Conservation (phyloP, 73 alveolate genomes). For the Paramecium octaurelia region DNA sequence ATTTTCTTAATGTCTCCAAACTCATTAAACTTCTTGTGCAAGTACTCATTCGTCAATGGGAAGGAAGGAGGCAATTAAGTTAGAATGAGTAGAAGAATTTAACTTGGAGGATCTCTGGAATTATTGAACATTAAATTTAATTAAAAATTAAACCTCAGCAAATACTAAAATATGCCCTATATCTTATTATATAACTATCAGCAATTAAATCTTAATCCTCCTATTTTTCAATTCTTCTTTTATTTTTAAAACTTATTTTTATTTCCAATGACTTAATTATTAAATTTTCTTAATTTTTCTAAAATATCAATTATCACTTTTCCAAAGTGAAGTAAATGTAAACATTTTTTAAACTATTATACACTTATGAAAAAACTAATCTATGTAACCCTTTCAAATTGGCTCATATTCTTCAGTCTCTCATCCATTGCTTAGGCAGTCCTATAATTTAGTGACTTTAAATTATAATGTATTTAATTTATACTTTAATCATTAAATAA, state of each 20-base stretch:
- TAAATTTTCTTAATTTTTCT: background rate
- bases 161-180: background rate
- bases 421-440: background rate
- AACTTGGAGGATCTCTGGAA: conserved; percentile 45
- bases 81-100: conserved; percentile 6
- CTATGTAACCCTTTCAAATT: background rate
- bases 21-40: background rate
- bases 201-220: background rate
- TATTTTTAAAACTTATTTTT: background rate
- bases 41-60: conserved; percentile 23
- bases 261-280: background rate
- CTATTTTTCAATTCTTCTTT: background rate
- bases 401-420: background rate
- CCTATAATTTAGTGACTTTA: background rate
- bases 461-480: background rate
- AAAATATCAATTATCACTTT: background rate
- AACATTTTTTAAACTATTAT: background rate
- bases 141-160: background rate
- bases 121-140: background rate
- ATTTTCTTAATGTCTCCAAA: conserved; percentile 8
- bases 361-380: background rate
- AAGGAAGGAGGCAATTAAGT: conserved; percentile 1
- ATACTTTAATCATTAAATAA: background rate
- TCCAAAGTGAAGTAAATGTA: background rate
- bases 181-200: background rate